Conservation (phyloP, 202 grass and related monocot species). For the Miscanthus sacchariflorus region DNA sequence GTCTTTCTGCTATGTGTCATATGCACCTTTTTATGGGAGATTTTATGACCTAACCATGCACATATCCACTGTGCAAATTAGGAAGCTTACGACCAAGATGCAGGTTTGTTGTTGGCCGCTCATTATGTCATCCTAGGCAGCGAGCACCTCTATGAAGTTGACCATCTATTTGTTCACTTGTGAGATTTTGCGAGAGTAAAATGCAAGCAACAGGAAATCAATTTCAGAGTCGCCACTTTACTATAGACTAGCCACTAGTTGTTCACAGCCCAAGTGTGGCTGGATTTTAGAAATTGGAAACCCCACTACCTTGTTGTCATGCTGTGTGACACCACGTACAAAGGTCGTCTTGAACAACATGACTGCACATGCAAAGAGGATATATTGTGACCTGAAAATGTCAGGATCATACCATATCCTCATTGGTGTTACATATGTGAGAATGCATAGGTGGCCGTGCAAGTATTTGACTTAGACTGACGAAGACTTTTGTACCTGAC, state of each 20-base stretch:
- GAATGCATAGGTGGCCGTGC: conserved; percentile 33
- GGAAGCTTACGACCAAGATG: conserved; percentile 39
- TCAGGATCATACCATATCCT: conserved; percentile 41
- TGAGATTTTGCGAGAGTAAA: conserved; percentile 36
- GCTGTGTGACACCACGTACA: conserved; percentile 33
- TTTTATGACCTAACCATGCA: conserved; percentile 34
- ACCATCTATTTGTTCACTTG: conserved; percentile 49
- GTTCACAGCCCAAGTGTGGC: conserved; percentile 14
- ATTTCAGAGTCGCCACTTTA: conserved; percentile 36
- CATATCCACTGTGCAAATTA: conserved; percentile 5
- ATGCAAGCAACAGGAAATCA: conserved; percentile 55
- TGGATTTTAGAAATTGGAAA: conserved; percentile 49
- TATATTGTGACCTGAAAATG: conserved; percentile 42
- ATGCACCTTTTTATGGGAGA: conserved; percentile 20
- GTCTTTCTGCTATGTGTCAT: conserved; percentile 33
- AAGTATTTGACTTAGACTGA: conserved; percentile 27
- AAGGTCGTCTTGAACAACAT: conserved; percentile 47
- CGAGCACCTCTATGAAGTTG: conserved; percentile 60
- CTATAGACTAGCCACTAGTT: conserved; percentile 35
- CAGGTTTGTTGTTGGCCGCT: conserved; percentile 57
- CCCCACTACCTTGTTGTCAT: conserved; percentile 56
- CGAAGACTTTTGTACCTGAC: conserved; percentile 12
- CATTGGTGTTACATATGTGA: not conserved
- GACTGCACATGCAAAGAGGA: conserved; percentile 36
- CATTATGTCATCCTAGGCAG: conserved; percentile 69